Evolutionary conservation across 2,329 filamentous ascomycete species (phyloP).

Genomic region (Colletotrichum costaricense): DNA sequence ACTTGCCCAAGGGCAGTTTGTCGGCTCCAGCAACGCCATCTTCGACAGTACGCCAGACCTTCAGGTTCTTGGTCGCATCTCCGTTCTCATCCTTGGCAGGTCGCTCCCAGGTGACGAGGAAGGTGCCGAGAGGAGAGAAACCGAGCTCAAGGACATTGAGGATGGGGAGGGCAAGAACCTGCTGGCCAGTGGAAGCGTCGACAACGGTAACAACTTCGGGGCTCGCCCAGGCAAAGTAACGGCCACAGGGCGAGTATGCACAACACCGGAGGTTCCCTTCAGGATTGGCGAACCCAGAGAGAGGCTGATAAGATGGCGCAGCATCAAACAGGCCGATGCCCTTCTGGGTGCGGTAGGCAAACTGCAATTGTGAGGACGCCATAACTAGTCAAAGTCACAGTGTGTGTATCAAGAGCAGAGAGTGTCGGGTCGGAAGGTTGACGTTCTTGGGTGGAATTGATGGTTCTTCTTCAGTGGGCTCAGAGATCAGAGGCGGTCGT

Average conservation of each 20-base stretch:
- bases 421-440: conserved; percentile 29
- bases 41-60: conserved; percentile 91
- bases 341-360: conserved; percentile 98
- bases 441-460: conserved; percentile 37
- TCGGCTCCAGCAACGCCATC: conserved; percentile 70
- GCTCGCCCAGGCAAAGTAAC: conserved; percentile 95
- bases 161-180: conserved; percentile 80
- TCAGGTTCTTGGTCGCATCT: conserved; percentile 94
- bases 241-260: conserved; percentile 94
- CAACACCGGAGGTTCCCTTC: conserved; percentile 96
- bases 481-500: conserved; percentile 5
- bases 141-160: conserved; percentile 92
- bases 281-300: conserved; percentile 86
- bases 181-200: conserved; percentile 80
- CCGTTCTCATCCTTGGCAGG: conserved; percentile 92
- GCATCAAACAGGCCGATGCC: conserved; percentile 94
- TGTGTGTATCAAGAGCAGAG: conserved; percentile 45
- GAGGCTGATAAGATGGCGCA: conserved; percentile 85
- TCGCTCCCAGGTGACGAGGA: conserved; percentile 96
- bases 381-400: conserved; percentile 96
- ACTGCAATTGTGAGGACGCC: conserved; percentile 90
- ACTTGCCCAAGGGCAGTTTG: conserved; percentile 83
- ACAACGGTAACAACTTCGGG: conserved; percentile 87
- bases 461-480: conserved; percentile 38
- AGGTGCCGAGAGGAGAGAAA: conserved; percentile 93